Base-by-base conservation (phyloP, 2,329 filamentous ascomycete genomes). In the Immersiporthe knoxdaviesiana region DNA sequence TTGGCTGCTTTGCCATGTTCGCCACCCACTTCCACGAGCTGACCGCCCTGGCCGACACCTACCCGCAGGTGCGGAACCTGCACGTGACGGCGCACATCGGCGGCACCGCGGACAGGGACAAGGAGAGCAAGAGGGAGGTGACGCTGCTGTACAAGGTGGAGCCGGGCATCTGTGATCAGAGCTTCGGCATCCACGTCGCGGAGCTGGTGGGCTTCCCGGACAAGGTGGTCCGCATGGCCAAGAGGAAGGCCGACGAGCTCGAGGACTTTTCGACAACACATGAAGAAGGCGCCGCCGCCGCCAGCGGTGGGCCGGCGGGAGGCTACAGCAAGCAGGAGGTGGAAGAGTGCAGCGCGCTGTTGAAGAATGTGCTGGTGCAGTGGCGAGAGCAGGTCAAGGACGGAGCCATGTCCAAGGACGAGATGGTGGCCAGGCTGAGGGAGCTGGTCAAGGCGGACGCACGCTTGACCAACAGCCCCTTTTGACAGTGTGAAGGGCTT, bases 211-310 rank as follows among this genome's bases (percentile, higher is more conserved):
- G 94, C 59, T 99, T 99, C 82, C 96, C 96, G 0, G 91, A 93
- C 74, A 99, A 99, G 82, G 97, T 99, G 21, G 92, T 99, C 71
- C 93, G 94, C 72, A 99, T 99, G 97, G 96, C 96, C n/a, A 97
- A 97, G 82, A 89, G 96, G 74, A 99, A 99, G 83, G 96, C 96
- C 0, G 96, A 98, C 79, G 97, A 99, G 84, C 85, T 99, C 47
- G 96, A 99, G 79, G 96, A 99, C 78, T 99, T 99, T 75, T 92
- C 92, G 0, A 88, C 88, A 64, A 94, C 94, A 81, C 89, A 92
- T 74, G 90, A 92, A 71, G 84, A 85, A 59, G 76, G 79, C 2
- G 74, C 80, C 27, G 80, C 79, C 3, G 77, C 80, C 24, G n/a
- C n/a, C n/a, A n/a, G n/a, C n/a, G n/a, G n/a, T n/a, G 80, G 79